A percentile compares a stretch with the other conserved stretches of the same genome.
phyloP scores from a whole-genome alignment of 225 moss, liverwort and hornwort species.

The Bryum argenteum region DNA sequence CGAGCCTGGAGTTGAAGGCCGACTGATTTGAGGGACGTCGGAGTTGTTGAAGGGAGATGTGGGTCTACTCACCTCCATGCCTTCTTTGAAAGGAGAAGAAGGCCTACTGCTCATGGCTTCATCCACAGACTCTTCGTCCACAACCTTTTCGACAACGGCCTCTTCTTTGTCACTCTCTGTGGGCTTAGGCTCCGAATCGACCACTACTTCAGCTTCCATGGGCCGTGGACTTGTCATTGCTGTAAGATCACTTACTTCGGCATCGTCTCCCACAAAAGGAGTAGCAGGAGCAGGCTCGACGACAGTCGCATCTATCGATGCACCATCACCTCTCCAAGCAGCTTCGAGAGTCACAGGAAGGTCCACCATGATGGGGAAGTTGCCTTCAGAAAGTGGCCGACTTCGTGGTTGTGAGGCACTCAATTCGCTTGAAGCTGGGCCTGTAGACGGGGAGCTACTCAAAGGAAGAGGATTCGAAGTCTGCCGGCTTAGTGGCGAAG shows the following conservation, averaged over 20 bases:
- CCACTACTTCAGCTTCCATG: slow-evolving; percentile 23
- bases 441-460: slow-evolving; percentile 8
- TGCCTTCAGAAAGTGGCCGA: slow-evolving; percentile 69
- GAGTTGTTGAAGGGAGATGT: slow-evolving; percentile 52
- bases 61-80: slow-evolving; percentile 41
- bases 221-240: slow-evolving; percentile 32
- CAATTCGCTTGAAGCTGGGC: slow-evolving; percentile 39
- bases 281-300: slow-evolving; percentile 24
- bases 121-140: slow-evolving; percentile 27
- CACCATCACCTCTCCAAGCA: slow-evolving; percentile 68
- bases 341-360: slow-evolving; percentile 69
- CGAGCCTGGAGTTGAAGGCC: slow-evolving; percentile 58
- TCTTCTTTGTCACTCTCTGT: slow-evolving; percentile 18
- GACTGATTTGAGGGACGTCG: slow-evolving; percentile 35
- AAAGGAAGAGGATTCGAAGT: slow-evolving; percentile 49
- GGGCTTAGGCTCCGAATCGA: no score
- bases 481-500: slow-evolving; percentile 40
- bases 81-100: slow-evolving; percentile 56
- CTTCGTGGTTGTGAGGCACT: slow-evolving; percentile 43
- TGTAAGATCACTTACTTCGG: slow-evolving; percentile 44
- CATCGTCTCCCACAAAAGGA: slow-evolving; percentile 28
- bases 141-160: slow-evolving; percentile 8
- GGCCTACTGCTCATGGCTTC: slow-evolving; percentile 45
- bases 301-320: slow-evolving; percentile 39
- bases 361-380: slow-evolving; percentile 67